Conservation (phyloP, 2,329 filamentous ascomycete species). For the Setomelanomma holmii region DNA sequence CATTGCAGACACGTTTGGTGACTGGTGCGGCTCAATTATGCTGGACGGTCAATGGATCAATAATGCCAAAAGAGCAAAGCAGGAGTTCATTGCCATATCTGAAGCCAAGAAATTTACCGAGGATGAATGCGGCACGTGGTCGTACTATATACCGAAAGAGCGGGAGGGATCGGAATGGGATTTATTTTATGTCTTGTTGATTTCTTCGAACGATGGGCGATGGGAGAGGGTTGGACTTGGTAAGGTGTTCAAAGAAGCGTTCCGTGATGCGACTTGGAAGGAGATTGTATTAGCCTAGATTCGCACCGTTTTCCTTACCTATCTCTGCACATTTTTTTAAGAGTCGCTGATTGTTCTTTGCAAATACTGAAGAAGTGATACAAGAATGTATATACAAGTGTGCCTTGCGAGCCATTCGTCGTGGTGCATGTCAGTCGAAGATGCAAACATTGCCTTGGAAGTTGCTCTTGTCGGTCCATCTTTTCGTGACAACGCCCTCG, state of each 20-base stretch:
- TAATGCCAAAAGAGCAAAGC: neutral
- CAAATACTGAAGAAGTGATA: no score
- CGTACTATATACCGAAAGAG: slow-evolving; percentile 14
- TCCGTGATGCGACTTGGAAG: neutral
- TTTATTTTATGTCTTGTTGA: slow-evolving; percentile 16
- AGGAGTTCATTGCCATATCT: slow-evolving; percentile 9
- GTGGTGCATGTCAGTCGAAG: no score
- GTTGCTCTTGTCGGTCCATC: neutral
- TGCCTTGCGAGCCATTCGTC: no score
- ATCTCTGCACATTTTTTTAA: no score
- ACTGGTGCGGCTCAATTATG: neutral
- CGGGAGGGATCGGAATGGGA: slow-evolving; percentile 12
- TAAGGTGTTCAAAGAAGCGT: slow-evolving; percentile 18
- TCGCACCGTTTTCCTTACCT: no score
- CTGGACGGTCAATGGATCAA: neutral
- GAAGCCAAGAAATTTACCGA: slow-evolving; percentile 14
- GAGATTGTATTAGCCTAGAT: neutral
- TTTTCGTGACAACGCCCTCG: neutral
- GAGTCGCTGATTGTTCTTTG: no score
- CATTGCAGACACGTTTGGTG: neutral
- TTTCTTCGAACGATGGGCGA: slow-evolving; percentile 4
- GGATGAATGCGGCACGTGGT: slow-evolving; percentile 13
- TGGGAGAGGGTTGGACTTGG: slow-evolving; percentile 9
- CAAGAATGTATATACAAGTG: no score
- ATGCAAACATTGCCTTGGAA: no score